These are phyloP conservation scores for Amauroascus niger DNA, from an alignment of 2,329 filamentous ascomycete genomes.

Conservation along the genomic window DNA sequence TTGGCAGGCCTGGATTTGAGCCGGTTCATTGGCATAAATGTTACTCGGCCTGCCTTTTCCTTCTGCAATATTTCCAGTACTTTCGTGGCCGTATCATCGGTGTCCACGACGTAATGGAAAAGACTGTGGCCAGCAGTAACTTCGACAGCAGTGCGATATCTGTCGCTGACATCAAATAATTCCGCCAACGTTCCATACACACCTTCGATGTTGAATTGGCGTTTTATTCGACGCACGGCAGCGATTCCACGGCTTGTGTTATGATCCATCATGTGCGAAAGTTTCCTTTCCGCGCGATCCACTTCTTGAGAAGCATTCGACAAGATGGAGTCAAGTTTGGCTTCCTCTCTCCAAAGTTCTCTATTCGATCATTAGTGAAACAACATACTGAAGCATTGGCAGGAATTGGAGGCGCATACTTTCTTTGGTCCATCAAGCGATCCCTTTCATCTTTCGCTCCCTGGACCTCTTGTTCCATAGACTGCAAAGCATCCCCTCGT, in stretches of 20 bases:
- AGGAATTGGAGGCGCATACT: slow-evolving; percentile 35
- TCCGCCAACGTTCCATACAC: slow-evolving; percentile 91
- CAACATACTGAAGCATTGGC: not conserved
- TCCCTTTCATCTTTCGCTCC: slow-evolving; percentile 70
- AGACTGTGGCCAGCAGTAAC: slow-evolving; percentile 85
- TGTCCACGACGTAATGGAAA: slow-evolving; percentile 94
- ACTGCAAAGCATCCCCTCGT: slow-evolving; percentile 63
- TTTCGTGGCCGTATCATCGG: slow-evolving; percentile 72
- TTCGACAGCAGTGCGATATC: slow-evolving; percentile 81
- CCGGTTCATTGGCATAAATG: slow-evolving; percentile 86
- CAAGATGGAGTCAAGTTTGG: slow-evolving; percentile 70
- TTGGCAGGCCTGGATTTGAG: slow-evolving; percentile 61
- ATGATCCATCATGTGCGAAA: slow-evolving; percentile 80
- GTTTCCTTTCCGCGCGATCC: slow-evolving; percentile 63
- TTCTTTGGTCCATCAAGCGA: slow-evolving; percentile 73
- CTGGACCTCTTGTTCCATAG: slow-evolving; percentile 63
- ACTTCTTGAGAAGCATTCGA: slow-evolving; percentile 66
- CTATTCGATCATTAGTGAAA: slow-evolving; percentile 19
- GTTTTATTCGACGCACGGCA: slow-evolving; percentile 74
- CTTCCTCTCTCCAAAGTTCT: slow-evolving; percentile 76
- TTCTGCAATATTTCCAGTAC: slow-evolving; percentile 71
- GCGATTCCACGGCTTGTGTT: slow-evolving; percentile 78
- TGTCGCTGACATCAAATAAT: slow-evolving; percentile 74
- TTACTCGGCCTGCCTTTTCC: slow-evolving; percentile 73
- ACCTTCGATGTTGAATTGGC: slow-evolving; percentile 67